phyloP scores from a whole-genome alignment of 345 rosid species.

The Rhodomyrtus tomentosa region DNA sequence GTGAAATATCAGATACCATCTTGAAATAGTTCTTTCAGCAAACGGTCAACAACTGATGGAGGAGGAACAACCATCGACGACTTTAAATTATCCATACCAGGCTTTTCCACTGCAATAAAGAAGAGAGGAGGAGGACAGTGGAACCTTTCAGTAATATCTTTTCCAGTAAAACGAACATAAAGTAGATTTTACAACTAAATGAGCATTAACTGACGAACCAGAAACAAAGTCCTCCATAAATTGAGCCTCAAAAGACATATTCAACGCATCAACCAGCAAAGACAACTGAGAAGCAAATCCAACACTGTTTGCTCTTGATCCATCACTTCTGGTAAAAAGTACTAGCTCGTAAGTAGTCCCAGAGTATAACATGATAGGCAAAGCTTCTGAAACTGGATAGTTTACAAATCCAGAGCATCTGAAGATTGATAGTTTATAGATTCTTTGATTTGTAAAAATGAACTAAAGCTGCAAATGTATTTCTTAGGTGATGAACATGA shows the following conservation, averaged over 20 bases:
- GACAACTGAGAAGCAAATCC: constrained; percentile 81
- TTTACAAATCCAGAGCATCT: background rate
- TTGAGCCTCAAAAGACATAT: constrained; percentile 58
- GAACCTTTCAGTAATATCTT: background rate
- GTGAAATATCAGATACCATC: constrained; percentile 33
- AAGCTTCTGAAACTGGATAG: background rate
- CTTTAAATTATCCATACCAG: constrained; percentile 51
- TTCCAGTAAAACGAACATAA: background rate
- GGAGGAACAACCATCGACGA: constrained; percentile 79
- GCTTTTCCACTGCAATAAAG: constrained; percentile 51
- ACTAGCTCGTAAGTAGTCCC: background rate
- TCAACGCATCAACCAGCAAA: constrained; percentile 66
- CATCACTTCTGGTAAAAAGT: constrained; percentile 28
- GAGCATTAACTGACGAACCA: constrained; percentile 31
- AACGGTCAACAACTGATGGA: constrained; percentile 76
- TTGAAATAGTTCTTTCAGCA: constrained; percentile 85
- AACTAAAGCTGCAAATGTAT: background rate
- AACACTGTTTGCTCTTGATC: constrained; percentile 39
- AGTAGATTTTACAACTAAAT: background rate
- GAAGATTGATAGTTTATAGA: background rate
- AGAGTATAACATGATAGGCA: background rate
- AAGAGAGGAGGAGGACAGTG: background rate
- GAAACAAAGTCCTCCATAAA: constrained; percentile 93
- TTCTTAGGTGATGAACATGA: background rate
- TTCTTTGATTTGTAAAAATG: background rate